Evolutionary conservation across 441 rosid genomes (phyloP).

Genomic region (Flueggea neowawraea): DNA sequence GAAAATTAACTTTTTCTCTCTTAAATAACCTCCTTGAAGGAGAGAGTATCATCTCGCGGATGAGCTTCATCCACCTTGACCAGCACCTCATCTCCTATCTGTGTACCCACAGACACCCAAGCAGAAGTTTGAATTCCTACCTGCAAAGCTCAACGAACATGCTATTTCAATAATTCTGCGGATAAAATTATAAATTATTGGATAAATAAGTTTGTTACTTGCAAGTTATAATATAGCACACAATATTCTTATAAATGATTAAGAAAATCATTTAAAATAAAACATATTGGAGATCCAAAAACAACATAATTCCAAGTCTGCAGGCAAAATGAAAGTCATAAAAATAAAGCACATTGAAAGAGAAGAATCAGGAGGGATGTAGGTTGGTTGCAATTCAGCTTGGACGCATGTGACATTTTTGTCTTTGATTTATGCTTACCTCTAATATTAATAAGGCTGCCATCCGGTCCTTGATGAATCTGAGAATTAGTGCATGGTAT

Average conservation of each 20-base stretch:
- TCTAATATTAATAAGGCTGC: constrained; percentile 77
- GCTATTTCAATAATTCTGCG: too few relatives aligned
- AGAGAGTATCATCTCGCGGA: constrained; percentile 73
- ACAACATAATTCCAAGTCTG: too few relatives aligned
- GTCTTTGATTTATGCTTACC: constrained; percentile 34
- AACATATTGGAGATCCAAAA: too few relatives aligned
- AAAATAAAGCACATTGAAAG: background rate
- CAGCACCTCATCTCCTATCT: constrained; percentile 78
- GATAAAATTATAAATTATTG: too few relatives aligned
- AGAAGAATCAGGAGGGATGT: background rate
- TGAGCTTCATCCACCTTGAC: constrained; percentile 85
- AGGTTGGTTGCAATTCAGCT: too few relatives aligned
- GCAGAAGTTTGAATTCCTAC: constrained; percentile 83
- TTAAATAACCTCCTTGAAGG: constrained; percentile 52
- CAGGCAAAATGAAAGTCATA: too few relatives aligned
- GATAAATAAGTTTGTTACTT: too few relatives aligned
- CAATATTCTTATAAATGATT: too few relatives aligned
- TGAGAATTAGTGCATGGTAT: constrained; percentile 66
- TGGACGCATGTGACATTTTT: too few relatives aligned
- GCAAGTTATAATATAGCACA: too few relatives aligned
- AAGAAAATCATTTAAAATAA: too few relatives aligned
- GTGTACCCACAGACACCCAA: constrained; percentile 73
- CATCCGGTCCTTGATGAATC: constrained; percentile 81
- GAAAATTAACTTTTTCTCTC: constrained; percentile 6
- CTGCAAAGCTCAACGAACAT: constrained; percentile 22